phyloP scores from a whole-genome alignment of 2,329 filamentous ascomycete genomes.

The Colletotrichum chrysophilum region DNA sequence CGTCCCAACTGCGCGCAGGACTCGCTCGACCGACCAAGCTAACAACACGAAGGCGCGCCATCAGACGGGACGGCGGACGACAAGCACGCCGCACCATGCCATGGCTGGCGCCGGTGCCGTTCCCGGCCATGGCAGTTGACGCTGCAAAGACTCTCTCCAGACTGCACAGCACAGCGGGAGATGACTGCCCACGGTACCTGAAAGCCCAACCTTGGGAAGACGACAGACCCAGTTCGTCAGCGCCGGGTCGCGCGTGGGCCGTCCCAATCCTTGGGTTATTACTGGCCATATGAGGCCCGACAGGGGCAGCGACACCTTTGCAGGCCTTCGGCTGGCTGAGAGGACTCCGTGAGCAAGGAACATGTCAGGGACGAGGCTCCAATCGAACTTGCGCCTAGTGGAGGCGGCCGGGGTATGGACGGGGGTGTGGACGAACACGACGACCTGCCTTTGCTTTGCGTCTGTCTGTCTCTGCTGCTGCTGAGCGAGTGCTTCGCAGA shows the following conservation, averaged over 20 bases:
- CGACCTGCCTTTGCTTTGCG: background rate
- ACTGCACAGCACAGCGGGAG: background rate
- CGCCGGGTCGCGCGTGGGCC: conserved; percentile 4
- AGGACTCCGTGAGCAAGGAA: conserved; percentile 9
- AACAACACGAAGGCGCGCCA: background rate
- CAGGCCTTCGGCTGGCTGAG: conserved; percentile 8
- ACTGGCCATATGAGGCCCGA: conserved; percentile 9
- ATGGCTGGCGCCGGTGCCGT: background rate
- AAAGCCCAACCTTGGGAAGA: background rate
- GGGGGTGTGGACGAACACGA: background rate
- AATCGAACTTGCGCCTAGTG: conserved; percentile 18
- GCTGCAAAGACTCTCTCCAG: background rate
- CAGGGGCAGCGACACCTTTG: background rate
- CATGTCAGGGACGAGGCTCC: conserved; percentile 16
- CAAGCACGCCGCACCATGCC: background rate
- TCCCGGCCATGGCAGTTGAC: background rate
- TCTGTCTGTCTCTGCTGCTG: background rate
- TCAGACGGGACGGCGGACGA: background rate
- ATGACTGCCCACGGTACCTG: background rate
- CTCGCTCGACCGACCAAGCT: background rate
- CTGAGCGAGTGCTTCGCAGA: background rate
- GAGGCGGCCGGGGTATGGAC: background rate
- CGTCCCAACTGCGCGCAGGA: background rate
- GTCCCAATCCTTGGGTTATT: conserved; percentile 16
- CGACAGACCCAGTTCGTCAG: conserved; percentile 5